phyloP scores from a whole-genome alignment of 306 rosid species.

The Calophaca sinica region DNA sequence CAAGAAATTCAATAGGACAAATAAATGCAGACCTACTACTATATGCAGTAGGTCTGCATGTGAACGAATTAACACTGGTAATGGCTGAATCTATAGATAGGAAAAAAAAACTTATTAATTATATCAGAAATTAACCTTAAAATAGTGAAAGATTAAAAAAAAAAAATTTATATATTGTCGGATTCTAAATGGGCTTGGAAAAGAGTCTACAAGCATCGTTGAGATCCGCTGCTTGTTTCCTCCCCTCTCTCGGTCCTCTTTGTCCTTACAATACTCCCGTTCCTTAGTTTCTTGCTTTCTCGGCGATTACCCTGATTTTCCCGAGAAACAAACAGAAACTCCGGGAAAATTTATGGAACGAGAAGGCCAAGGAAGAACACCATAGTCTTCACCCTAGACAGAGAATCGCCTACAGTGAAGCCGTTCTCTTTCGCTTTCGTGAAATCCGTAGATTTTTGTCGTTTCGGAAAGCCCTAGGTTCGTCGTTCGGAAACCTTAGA shows the following conservation, averaged over 20 bases:
- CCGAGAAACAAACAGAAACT: not conserved
- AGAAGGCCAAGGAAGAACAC: not conserved
- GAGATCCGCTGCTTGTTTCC: slow-evolving; percentile 33
- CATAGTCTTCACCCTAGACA: not conserved
- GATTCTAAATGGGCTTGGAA: slow-evolving; percentile 16
- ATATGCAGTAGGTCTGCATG: too few relatives aligned
- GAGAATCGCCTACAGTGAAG: not conserved
- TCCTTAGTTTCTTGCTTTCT: not conserved
- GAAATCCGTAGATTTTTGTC: not conserved
- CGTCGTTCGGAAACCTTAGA: too few relatives aligned
- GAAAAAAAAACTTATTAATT: too few relatives aligned
- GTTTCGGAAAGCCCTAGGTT: too few relatives aligned
- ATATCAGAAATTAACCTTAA: too few relatives aligned
- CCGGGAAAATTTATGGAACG: not conserved
- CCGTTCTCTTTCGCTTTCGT: not conserved
- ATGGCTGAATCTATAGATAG: too few relatives aligned
- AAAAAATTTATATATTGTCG: not conserved
- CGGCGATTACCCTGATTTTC: not conserved
- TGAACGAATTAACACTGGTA: too few relatives aligned
- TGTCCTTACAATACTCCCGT: not conserved
- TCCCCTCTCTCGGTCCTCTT: not conserved
- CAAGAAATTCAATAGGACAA: too few relatives aligned
- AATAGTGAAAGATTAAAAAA: too few relatives aligned
- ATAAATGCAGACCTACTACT: too few relatives aligned
- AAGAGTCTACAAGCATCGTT: slow-evolving; percentile 5